Evolutionary conservation across 495 filamentous ascomycete genomes (phyloP), one percentile per base, ranked within the genome.

Genomic region (Sabuloglossum arenarium): DNA sequence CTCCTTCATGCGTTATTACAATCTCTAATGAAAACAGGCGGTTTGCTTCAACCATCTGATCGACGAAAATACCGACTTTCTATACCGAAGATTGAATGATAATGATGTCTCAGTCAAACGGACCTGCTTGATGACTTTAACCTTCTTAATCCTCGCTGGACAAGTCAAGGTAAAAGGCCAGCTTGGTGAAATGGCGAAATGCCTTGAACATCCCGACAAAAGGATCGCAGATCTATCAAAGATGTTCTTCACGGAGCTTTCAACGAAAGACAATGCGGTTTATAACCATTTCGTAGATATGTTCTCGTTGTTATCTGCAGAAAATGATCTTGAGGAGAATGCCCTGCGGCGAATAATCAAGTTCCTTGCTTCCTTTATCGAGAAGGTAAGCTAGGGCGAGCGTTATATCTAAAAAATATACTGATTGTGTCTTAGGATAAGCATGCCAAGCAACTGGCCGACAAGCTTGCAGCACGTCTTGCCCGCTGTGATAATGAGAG

Each of bases 151-250:
- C 63, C 71, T 99, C 27, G 91, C 91, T 0, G 91, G 91, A 21
- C 91, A 99, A 69, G 91, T 99, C 68, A 99, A 99, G 71, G 91
- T 99, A 65, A 99, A 99, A 72, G 91, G 91, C n/a, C 91, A 99
- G 69, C 74, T 99, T 23, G 93, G 91, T 27, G 91, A 96, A 69
- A 99, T 99, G 91, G 91, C 91, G 21, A 97, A 97, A 69, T 99
- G 91, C 64, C 75, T 97, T 28, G 91, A 99, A 67, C 93, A 97
- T 60, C 78, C 82, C 1, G 91, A 99, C 63, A 90, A 87, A 71
- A 77, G 86, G 54, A 95, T 95, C 58, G 84, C 86, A 1, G 91
- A 99, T 63, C 73, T 99, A 60, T 84, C 88, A 25, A 74, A 87
- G 30, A 99, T 97, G 93, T 99, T 99, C 78, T 99, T 99, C 66